Evolutionary conservation across 441 rosid species (phyloP).

Genomic region (Melastoma candidum): DNA sequence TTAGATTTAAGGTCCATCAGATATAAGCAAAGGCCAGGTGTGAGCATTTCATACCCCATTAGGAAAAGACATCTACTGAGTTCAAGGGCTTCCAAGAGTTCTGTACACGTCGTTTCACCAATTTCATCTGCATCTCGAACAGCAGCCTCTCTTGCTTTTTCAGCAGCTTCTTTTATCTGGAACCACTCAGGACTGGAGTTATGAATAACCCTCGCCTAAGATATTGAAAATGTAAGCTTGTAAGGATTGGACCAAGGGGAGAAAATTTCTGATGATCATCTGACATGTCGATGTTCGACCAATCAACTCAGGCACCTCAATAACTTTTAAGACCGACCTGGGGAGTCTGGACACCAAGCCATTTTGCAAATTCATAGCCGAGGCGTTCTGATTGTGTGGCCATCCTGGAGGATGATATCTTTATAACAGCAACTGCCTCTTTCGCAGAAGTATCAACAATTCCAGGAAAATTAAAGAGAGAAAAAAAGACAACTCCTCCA

Average conservation of each 20-base stretch:
- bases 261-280: background rate
- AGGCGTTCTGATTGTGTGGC: constrained; percentile 99
- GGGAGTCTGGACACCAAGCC: constrained; percentile 88
- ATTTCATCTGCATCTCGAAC: constrained; percentile 72
- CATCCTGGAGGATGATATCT: constrained; percentile 99
- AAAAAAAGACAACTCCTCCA: constrained; percentile 99
- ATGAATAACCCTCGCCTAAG: constrained; percentile 91
- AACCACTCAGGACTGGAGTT: constrained; percentile 88
- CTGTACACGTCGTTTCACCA: constrained; percentile 91
- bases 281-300: background rate
- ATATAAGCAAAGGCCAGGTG: background rate
- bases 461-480: constrained; percentile 56
- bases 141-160: constrained; percentile 75
- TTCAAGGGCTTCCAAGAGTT: constrained; percentile 97
- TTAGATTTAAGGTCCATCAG: background rate
- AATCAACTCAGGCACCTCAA: constrained; percentile 1
- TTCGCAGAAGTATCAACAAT: constrained; percentile 34
- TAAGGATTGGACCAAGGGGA: background rate
- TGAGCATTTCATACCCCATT: constrained; percentile 57
- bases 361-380: constrained; percentile 96
- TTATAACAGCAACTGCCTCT: constrained; percentile 97
- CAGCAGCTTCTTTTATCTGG: constrained; percentile 88
- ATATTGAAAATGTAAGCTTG: constrained; percentile 6
- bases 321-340: constrained; percentile 42
- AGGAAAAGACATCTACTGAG: constrained; percentile 93